Evolutionary conservation across 345 rosid genomes (phyloP).

Genomic region (Noccaea caerulescens): DNA sequence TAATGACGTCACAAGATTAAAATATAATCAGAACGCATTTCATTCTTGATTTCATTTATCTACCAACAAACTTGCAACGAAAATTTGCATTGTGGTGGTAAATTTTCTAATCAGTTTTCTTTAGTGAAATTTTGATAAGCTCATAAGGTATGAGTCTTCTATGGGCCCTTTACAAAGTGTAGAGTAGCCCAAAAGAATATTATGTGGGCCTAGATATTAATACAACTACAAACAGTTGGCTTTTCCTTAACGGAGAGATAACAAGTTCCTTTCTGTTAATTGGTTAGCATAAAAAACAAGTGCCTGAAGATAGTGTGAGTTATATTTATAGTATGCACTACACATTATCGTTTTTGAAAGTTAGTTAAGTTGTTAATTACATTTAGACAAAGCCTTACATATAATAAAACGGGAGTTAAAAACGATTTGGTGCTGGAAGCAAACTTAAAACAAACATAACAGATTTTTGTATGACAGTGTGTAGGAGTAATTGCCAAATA

Average conservation of each 20-base stretch:
- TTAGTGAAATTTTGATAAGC: not conserved
- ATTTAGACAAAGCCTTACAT: not conserved
- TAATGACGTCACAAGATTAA: too few species aligned
- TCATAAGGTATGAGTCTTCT: not conserved
- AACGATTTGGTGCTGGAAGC: not conserved
- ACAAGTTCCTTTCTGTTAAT: not conserved
- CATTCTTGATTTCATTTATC: not conserved
- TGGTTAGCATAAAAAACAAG: not conserved
- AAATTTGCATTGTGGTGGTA: not conserved
- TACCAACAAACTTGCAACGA: not conserved
- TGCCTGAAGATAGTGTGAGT: not conserved
- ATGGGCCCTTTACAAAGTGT: not conserved
- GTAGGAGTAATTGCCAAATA: not conserved
- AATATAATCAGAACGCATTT: too few species aligned
- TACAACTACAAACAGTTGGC: not conserved
- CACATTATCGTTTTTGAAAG: not conserved
- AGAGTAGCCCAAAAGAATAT: slow-evolving; percentile 1
- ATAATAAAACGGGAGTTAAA: not conserved
- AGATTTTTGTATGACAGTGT: not conserved
- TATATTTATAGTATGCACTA: not conserved
- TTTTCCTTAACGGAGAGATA: not conserved
- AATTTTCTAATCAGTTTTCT: not conserved
- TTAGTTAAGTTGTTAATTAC: not conserved
- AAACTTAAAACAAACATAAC: not conserved
- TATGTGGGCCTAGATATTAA: slow-evolving; percentile 7